These are phyloP conservation scores for Xylariaceae sp. DNA, from an alignment of 2,329 filamentous ascomycete species.

Conservation along the genomic window DNA sequence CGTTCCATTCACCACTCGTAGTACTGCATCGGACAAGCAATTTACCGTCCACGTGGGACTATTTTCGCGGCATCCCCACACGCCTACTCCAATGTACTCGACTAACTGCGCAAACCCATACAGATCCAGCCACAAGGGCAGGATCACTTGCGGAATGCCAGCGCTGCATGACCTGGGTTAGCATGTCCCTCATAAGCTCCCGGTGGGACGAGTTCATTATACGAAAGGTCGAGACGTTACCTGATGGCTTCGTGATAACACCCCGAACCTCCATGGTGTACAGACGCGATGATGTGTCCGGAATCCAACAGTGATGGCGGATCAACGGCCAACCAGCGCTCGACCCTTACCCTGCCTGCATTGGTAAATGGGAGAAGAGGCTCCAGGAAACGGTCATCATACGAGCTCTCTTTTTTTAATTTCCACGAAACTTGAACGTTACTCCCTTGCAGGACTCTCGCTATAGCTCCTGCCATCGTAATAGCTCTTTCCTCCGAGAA, in stretches of 20 bases:
- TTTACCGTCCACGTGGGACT: constrained; percentile 21
- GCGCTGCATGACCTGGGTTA: constrained; percentile 6
- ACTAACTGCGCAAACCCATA: constrained; percentile 26
- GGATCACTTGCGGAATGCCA: constrained; percentile 25
- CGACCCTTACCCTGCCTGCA: constrained; percentile 23
- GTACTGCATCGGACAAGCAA: constrained; percentile 20
- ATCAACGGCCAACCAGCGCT: constrained; percentile 26
- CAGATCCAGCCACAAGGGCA: constrained; percentile 27
- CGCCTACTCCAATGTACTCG: constrained; percentile 25
- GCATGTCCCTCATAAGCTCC: neutral
- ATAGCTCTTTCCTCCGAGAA: constrained; percentile 22
- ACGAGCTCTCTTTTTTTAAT: constrained; percentile 13
- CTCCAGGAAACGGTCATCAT: constrained; percentile 17
- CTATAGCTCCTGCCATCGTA: constrained; percentile 30
- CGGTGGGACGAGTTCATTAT: no score
- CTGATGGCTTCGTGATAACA: constrained; percentile 32
- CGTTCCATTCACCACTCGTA: constrained; percentile 13
- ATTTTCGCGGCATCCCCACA: constrained; percentile 22
- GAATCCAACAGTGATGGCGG: constrained; percentile 28
- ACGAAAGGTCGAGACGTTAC: constrained; percentile 11
- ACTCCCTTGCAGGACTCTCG: constrained; percentile 18
- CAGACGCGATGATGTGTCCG: constrained; percentile 28
- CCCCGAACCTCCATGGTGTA: constrained; percentile 33
- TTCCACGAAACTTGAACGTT: constrained; percentile 32
- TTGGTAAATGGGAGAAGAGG: constrained; percentile 22